These are phyloP conservation scores for Puccinia hordei DNA, from an alignment of 1,284 basidiomycete genomes.

Conservation along the genomic window DNA sequence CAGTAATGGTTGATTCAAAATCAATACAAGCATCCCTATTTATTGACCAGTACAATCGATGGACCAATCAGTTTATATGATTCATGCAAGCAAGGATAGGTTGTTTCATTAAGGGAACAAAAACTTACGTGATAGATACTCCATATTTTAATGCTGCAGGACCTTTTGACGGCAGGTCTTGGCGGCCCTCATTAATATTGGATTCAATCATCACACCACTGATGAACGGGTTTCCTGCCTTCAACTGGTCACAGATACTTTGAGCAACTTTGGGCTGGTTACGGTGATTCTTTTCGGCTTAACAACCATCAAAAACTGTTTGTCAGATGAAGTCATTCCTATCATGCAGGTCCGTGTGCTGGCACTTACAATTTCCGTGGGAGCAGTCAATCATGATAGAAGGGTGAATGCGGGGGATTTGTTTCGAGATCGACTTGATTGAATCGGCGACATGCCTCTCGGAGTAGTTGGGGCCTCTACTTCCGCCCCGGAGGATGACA, in stretches of 20 bases:
- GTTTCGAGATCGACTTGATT: constrained; percentile 29
- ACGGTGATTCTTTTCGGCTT: constrained; percentile 65
- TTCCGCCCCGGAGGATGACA: constrained; percentile 59
- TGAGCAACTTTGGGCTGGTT: constrained; percentile 65
- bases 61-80: constrained; percentile 61
- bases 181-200: constrained; percentile 82
- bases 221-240: constrained; percentile 72
- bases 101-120: too few relatives aligned
- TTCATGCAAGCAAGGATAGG: constrained; percentile 61
- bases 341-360: neutral
- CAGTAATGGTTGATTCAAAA: constrained; percentile 9
- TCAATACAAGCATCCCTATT: constrained; percentile 28
- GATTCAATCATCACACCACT: constrained; percentile 98
- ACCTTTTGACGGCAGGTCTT: constrained; percentile 78
- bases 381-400: constrained; percentile 59
- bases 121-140: constrained; percentile 58
- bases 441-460: neutral
- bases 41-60: neutral
- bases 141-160: constrained; percentile 69
- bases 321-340: neutral
- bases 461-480: constrained; percentile 52
- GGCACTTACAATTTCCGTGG: constrained; percentile 56
- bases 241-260: constrained; percentile 70
- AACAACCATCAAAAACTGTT: neutral
- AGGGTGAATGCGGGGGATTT: constrained; percentile 43